Base-by-base conservation (phyloP, 305 asterid species). In the Solanum hybrid region DNA sequence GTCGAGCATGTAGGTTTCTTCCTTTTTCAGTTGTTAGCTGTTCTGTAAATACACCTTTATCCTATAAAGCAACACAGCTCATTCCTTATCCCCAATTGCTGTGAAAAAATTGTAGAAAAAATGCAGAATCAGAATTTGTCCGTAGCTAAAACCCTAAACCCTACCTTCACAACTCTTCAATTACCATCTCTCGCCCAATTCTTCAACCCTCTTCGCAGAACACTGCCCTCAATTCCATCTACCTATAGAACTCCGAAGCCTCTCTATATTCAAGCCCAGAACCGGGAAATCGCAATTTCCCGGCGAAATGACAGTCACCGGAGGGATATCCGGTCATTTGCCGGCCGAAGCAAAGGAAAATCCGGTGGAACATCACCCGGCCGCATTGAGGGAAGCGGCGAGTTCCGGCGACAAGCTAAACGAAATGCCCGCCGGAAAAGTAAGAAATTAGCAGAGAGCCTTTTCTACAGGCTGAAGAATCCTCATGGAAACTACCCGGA, bases 401-500 rank as follows among this genome's bases (percentile, higher is more conserved):
- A 95, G 29, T 31, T 94, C 85, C 96, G 96, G 36, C 97, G 98
- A 10, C 94, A 95, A 88, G 95, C 97, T 12, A 95, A 90, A 90
- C 91, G 92, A 69, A 94, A 94, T 86, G 98, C 98, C 76, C 99
- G 96, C 88, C 93, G 93, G 60, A 92, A 79, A 89, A 94, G 95
- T 91, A 93, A 91, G 90, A 96, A 95, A 86, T 87, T 93, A 81
- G 94, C 95, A 5, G 99, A 97, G 90, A 95, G 95, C 78, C 91
- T 97, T 3, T 97, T 97, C 35, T 97, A 95, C 90, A 91, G 99
- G 91, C 64, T 97, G 78, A 97, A 96, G 22, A 97, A 97, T 36
- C 99, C 99, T 78, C 97, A 92, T 91, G 95, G 95, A 87, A 97
- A 95, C 64, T 93, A 93, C 91, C 96, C 98, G 4, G 97, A 96